phyloP scores from a whole-genome alignment of 108 stramenopile genomes.

The Skeletonema tropicum region DNA sequence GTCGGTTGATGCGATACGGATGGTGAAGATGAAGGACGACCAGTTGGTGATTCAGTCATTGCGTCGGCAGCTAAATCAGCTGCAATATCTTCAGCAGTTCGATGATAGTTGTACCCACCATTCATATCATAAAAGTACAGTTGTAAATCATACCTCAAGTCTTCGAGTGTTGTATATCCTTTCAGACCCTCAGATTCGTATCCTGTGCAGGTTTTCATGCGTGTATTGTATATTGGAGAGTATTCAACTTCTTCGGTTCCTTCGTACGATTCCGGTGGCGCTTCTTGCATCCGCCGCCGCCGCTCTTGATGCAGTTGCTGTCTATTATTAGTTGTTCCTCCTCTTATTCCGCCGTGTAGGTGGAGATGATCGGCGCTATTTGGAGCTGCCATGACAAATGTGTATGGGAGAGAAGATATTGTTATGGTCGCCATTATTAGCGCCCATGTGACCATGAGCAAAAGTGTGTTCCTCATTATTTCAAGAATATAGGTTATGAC shows the following conservation, averaged over 20 bases:
- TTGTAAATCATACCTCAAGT: not conserved
- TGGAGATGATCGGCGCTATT: not conserved
- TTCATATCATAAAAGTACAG: conserved; percentile 2
- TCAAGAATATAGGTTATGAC: not conserved
- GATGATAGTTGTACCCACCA: not conserved
- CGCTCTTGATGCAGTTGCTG: not conserved
- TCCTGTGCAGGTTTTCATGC: not conserved
- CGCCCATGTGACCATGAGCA: not conserved
- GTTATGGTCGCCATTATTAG: not conserved
- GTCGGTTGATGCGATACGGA: not conserved
- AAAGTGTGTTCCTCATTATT: not conserved
- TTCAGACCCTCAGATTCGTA: not conserved
- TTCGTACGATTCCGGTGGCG: not conserved
- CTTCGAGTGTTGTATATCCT: not conserved
- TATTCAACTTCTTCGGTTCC: not conserved
- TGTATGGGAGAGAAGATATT: not conserved
- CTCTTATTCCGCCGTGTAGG: not conserved
- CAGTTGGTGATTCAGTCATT: not conserved
- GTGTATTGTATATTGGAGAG: not conserved
- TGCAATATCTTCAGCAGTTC: not conserved
- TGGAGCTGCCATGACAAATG: not conserved
- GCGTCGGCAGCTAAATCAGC: not conserved
- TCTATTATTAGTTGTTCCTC: not conserved
- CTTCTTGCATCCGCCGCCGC: not conserved
- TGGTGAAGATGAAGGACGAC: not conserved